Conservation (phyloP, 176 grass and related monocot species). For the Melocanna baccifera region DNA sequence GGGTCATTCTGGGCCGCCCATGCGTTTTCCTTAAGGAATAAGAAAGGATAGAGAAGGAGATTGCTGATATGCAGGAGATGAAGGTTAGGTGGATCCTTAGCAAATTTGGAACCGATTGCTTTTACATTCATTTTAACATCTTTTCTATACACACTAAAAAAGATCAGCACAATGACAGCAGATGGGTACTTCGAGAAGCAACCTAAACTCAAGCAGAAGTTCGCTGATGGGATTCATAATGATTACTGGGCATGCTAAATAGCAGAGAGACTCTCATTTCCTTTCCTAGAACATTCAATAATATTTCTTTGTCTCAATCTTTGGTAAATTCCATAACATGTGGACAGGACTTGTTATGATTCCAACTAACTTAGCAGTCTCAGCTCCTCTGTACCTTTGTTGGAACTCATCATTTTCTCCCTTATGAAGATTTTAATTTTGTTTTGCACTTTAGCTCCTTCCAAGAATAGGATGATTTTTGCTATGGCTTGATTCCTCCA, state of each 20-base stretch:
- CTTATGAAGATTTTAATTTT: not conserved
- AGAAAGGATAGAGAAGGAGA: slow-evolving; percentile 77
- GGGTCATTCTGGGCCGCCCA: too few relatives aligned
- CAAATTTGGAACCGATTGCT: not conserved
- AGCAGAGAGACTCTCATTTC: not conserved
- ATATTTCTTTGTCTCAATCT: slow-evolving; percentile 3
- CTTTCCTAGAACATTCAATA: slow-evolving; percentile 28
- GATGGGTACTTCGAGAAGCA: slow-evolving; percentile 84
- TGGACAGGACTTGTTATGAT: not conserved
- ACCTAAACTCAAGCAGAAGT: slow-evolving; percentile 82
- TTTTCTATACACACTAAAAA: slow-evolving; percentile 47
- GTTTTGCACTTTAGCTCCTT: not conserved
- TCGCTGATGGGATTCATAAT: slow-evolving; percentile 80
- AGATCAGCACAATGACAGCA: slow-evolving; percentile 82
- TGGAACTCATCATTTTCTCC: not conserved
- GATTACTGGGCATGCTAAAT: slow-evolving; percentile 84
- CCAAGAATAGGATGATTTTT: not conserved
- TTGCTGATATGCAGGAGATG: slow-evolving; percentile 56
- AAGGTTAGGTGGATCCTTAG: slow-evolving; percentile 48
- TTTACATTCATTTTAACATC: not conserved
- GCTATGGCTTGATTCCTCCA: not conserved
- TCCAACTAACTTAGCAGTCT: slow-evolving; percentile 27
- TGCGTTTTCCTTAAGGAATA: too few relatives aligned
- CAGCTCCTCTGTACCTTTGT: not conserved
- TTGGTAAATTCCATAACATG: not conserved